These are phyloP conservation scores for Thelephora ganbajun DNA, from an alignment of 768 basidiomycete species.

Conservation along the genomic window DNA sequence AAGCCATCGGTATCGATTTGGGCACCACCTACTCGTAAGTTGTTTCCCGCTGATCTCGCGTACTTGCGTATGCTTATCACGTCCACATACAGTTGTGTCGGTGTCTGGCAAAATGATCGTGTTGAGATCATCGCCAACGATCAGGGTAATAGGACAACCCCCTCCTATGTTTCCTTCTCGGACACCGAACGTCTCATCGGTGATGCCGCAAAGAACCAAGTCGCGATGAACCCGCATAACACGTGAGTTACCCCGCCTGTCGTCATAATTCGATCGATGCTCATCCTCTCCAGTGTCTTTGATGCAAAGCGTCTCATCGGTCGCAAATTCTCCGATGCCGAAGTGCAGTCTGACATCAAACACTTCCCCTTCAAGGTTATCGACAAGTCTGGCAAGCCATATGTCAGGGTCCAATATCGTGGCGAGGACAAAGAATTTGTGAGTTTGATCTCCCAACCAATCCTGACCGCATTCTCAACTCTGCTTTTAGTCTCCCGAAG, in stretches of 20 bases:
- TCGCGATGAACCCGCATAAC: conserved; percentile 96
- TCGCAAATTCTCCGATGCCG: conserved; percentile 74
- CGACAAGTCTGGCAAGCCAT: conserved; percentile 79
- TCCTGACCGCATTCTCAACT: conserved; percentile 1
- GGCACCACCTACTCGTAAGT: conserved; percentile 88
- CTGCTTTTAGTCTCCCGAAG: conserved; percentile 66
- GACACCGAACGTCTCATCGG: conserved; percentile 95
- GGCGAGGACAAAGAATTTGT: conserved; percentile 91
- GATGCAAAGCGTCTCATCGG: conserved; percentile 98
- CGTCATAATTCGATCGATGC: conserved; percentile 10
- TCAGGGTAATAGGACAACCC: conserved; percentile 90
- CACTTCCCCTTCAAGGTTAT: conserved; percentile 94
- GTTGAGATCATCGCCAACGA: conserved; percentile 97
- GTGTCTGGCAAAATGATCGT: conserved; percentile 99
- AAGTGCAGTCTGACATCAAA: conserved; percentile 73
- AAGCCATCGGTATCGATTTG: conserved; percentile 85
- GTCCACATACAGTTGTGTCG: conserved; percentile 63
- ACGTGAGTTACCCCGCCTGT: conserved; percentile 30
- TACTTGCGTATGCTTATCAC: conserved; percentile 4
- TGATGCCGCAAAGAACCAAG: conserved; percentile 98
- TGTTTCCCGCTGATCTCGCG: conserved; percentile 1
- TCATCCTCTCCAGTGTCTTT: conserved; percentile 51
- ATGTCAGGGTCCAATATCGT: conserved; percentile 82
- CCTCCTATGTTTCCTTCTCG: conserved; percentile 92
- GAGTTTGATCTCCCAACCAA: conserved; percentile 17